phyloP scores from a whole-genome alignment of 768 basidiomycete species.

The Russula virescens region DNA sequence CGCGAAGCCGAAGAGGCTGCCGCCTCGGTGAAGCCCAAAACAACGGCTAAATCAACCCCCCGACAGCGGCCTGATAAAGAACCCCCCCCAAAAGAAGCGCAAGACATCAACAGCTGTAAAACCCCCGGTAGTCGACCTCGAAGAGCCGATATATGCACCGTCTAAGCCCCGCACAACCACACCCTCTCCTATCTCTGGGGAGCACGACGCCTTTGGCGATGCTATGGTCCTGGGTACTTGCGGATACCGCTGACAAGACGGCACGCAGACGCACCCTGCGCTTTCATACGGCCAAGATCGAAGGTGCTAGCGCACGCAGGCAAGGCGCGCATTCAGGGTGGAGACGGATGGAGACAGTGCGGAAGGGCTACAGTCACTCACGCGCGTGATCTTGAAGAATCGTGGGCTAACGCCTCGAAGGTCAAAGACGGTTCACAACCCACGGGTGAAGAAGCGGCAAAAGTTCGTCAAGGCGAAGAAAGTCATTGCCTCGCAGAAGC shows the following conservation, averaged over 20 bases:
- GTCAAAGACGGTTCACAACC: slow-evolving; percentile 88
- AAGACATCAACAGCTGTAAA: slow-evolving; percentile 38
- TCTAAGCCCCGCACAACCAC: slow-evolving; percentile 20
- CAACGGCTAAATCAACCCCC: slow-evolving; percentile 23
- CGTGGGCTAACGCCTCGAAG: slow-evolving; percentile 89
- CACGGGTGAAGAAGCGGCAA: slow-evolving; percentile 93
- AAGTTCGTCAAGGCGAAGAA: slow-evolving; percentile 94
- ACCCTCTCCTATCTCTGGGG: slow-evolving; percentile 22
- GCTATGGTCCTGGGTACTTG: slow-evolving; percentile 55
- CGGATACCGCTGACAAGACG: slow-evolving; percentile 79
- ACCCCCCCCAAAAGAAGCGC: slow-evolving; percentile 56
- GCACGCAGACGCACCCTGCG: slow-evolving; percentile 77
- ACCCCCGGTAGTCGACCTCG: slow-evolving; percentile 62
- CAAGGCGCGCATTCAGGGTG: slow-evolving; percentile 48
- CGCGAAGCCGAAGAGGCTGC: slow-evolving; percentile 25
- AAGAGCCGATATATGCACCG: slow-evolving; percentile 66
- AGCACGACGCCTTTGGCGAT: slow-evolving; percentile 66
- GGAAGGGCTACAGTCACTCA: slow-evolving; percentile 80
- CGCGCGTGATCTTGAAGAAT: slow-evolving; percentile 89
- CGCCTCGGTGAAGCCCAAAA: slow-evolving; percentile 14
- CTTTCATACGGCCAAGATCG: slow-evolving; percentile 92
- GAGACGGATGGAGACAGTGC: slow-evolving; percentile 36
- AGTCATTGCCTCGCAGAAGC: slow-evolving; percentile 81
- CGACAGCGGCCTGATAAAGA: slow-evolving; percentile 16
- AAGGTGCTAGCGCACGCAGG: slow-evolving; percentile 69